Percentiles rank a stretch among this genome's conserved stretches.
Evolutionary conservation across 2,329 filamentous ascomycete genomes (phyloP).

Genomic region (Ceratocystis colombiana): DNA sequence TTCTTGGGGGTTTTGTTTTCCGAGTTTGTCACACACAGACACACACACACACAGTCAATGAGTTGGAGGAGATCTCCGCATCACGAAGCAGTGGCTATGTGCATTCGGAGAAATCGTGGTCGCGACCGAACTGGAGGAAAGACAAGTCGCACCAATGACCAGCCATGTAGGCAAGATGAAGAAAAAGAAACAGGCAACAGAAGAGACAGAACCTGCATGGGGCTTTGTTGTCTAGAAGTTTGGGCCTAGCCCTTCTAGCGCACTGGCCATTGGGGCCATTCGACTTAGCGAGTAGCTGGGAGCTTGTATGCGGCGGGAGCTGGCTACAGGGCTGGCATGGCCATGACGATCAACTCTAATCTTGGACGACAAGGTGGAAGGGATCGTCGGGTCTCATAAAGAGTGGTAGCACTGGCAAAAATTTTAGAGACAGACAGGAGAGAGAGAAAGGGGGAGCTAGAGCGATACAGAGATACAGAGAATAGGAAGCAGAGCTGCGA

Average conservation of each 20-base stretch:
- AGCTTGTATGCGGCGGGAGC: background rate
- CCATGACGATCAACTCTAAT: slow-evolving; percentile 2
- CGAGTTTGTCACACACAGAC: background rate
- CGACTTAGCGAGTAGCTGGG: background rate
- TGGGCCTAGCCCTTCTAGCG: background rate
- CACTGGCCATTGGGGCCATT: background rate
- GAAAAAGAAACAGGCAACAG: too few species aligned
- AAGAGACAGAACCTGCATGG: too few species aligned
- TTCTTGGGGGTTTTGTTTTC: background rate
- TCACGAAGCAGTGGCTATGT: background rate
- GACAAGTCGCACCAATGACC: too few species aligned
- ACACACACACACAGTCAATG: background rate
- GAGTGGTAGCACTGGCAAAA: background rate
- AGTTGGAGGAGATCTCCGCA: background rate
- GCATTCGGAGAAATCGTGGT: background rate
- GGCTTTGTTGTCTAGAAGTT: background rate
- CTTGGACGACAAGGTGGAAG: background rate
- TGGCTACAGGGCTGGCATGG: background rate
- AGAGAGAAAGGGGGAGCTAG: too few species aligned
- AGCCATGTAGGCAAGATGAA: too few species aligned
- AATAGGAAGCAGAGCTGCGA: too few species aligned
- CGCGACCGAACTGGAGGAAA: too few species aligned
- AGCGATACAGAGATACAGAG: too few species aligned
- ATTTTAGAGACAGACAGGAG: too few species aligned
- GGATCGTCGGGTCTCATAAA: background rate